A percentile compares a stretch with the other conserved stretches of the same genome.
These are phyloP conservation scores for Craterostigma plantagineum DNA, from an alignment of 257 asterid genomes.

Conservation along the genomic window DNA sequence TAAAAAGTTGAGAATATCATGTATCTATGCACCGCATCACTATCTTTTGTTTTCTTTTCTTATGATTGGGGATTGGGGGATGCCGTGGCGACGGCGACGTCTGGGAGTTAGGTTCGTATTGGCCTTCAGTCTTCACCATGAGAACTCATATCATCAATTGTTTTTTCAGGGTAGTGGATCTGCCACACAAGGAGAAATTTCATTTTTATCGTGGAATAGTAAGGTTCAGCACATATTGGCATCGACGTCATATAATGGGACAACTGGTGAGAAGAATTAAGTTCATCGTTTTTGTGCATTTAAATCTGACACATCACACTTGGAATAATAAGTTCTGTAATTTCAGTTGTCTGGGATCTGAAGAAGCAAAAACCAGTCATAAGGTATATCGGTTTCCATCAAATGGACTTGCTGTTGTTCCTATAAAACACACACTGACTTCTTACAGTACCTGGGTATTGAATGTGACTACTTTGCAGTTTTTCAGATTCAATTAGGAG, in stretches of 20 bases:
- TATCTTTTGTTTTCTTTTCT: neutral
- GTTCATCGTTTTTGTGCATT: conserved; percentile 7
- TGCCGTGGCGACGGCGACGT: too few relatives aligned
- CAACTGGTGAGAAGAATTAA: conserved; percentile 45
- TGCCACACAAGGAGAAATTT: conserved; percentile 87
- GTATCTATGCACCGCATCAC: neutral
- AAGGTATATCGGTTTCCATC: conserved; percentile 25
- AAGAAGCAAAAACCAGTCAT: conserved; percentile 87
- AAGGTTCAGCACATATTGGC: conserved; percentile 80
- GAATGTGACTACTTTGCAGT: conserved; percentile 21
- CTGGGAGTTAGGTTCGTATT: too few relatives aligned
- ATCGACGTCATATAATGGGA: conserved; percentile 81
- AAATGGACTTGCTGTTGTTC: too few relatives aligned
- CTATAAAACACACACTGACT: too few relatives aligned
- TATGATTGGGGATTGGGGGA: too few relatives aligned
- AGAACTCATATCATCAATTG: too few relatives aligned
- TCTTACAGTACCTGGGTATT: too few relatives aligned
- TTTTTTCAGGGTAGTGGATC: conserved; percentile 67
- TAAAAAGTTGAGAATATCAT: too few relatives aligned
- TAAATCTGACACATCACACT: conserved; percentile 8
- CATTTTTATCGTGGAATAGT: conserved; percentile 85
- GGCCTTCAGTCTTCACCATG: too few relatives aligned
- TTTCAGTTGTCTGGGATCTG: conserved; percentile 91
- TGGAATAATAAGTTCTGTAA: conserved; percentile 15
- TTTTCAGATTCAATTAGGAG: conserved; percentile 70